A percentile compares a stretch with the other conserved stretches of the same genome.
These are phyloP conservation scores for Hyphodiscus hymeniophilus DNA, from an alignment of 495 filamentous ascomycete genomes.

Conservation along the genomic window DNA sequence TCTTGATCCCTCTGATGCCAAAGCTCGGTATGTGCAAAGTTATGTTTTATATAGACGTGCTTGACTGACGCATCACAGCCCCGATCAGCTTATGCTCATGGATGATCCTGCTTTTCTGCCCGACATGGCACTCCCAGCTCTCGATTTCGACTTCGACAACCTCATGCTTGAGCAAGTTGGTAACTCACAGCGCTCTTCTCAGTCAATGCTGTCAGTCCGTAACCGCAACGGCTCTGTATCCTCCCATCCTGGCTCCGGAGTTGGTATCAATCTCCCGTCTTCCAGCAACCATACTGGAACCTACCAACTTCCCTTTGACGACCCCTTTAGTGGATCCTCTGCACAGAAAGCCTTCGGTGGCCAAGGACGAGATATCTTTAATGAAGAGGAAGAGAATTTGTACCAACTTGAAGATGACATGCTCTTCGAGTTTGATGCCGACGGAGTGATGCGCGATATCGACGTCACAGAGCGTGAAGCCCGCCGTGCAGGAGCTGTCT, in stretches of 20 bases:
- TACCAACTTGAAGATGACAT: slow-evolving; percentile 20
- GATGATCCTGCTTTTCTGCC: slow-evolving; percentile 87
- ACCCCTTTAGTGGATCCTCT: slow-evolving; percentile 15
- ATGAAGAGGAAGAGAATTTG: slow-evolving; percentile 20
- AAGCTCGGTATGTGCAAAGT: slow-evolving; percentile 49
- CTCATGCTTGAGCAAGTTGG: slow-evolving; percentile 23
- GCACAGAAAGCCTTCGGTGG: slow-evolving; percentile 9
- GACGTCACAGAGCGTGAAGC: slow-evolving; percentile 12
- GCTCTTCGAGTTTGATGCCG: slow-evolving; percentile 27
- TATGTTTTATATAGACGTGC: not conserved
- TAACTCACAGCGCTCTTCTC: slow-evolving; percentile 29
- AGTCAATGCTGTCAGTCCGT: slow-evolving; percentile 27
- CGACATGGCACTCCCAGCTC: slow-evolving; percentile 47
- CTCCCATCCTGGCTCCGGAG: slow-evolving; percentile 14
- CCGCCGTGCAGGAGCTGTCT: slow-evolving; percentile 9
- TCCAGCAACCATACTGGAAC: slow-evolving; percentile 13
- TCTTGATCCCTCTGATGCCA: slow-evolving; percentile 64
- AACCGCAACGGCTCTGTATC: slow-evolving; percentile 22
- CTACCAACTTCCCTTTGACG: slow-evolving; percentile 19
- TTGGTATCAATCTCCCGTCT: slow-evolving; percentile 20
- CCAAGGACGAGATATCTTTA: slow-evolving; percentile 5
- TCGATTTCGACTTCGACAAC: slow-evolving; percentile 46
- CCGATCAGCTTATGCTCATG: slow-evolving; percentile 65
- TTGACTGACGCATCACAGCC: slow-evolving; percentile 38
- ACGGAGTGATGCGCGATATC: slow-evolving; percentile 24